Evolutionary conservation across 768 basidiomycete species (phyloP), one percentile per base, ranked within the genome.

Genomic region (Boletellus ananiceps): DNA sequence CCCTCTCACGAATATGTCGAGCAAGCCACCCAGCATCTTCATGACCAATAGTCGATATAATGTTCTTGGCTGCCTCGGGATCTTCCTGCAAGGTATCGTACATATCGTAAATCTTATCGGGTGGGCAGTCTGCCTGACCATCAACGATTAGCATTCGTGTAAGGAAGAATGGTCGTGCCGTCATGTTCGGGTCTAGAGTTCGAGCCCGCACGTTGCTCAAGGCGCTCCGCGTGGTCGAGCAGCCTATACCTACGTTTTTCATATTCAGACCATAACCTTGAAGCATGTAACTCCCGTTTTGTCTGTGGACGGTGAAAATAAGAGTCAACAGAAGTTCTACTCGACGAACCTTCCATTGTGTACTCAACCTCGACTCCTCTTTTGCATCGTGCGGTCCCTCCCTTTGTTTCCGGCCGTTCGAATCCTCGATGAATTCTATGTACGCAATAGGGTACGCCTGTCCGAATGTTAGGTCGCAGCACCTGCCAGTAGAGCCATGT

Each of bases 381-480:
- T 71, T 78, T 57, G 82, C 82, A 49, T 77, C 79, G 63, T 83
- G 69, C 2, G 90, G 87, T 4, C 86, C 81, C 47, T 79, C 73
- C n/a, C 69, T 69, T 52, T 62, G 53, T 62, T 74, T 77, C 53
- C 69, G 61, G 21, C 86, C 80, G 52, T 77, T 64, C 46, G 70
- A 67, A 18, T 71, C 75, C 51, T 77, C 72, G 6, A 73, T 56
- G 49, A 81, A 82, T 63, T 93, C 86, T n/a, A 93, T 65, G 65
- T 79, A 97, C 0, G 84, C 93, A 35, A 94, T 58, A 1, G 90
- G 85, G 60, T 84, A 85, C 9, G 75, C 69, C 86, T 88, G 25
- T 16, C 37, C 39, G 23, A 41, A 36, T 6, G 23, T 59, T 29
- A 50, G 23, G 31, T 51, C 23, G 18, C 18, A 12, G 16, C 3